Conservation (phyloP, 805 yeast genomes). For the Metschnikowia cubensis region DNA sequence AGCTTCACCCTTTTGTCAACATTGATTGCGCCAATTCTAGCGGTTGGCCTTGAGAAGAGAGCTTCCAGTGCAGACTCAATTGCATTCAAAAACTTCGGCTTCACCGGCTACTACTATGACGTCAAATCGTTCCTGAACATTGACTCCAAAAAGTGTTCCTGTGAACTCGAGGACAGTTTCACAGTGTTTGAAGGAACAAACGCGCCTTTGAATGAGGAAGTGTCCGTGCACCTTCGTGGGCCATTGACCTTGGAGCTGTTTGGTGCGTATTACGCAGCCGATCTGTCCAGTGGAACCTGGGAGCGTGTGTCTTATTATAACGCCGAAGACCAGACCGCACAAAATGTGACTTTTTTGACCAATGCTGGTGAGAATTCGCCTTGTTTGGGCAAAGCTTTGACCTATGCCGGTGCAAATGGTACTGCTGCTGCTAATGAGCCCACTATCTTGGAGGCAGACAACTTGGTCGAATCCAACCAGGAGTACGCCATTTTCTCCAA, state of each 20-base stretch:
- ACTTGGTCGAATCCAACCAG: conserved; percentile 50
- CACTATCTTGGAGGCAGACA: conserved; percentile 46
- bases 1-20: conserved; percentile 2
- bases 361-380: conserved; percentile 56
- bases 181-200: conserved; percentile 52
- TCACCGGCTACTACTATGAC: conserved; percentile 46
- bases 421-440: conserved; percentile 40
- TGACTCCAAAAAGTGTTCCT: conserved; percentile 43
- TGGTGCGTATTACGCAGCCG: conserved; percentile 52
- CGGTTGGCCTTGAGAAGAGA: conserved; percentile 2
- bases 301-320: conserved; percentile 57
- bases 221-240: conserved; percentile 77
- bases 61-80: conserved; percentile 28
- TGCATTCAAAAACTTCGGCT: conserved; percentile 55
- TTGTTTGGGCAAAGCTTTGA: conserved; percentile 66
- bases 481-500: conserved; percentile 62
- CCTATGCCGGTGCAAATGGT: conserved; percentile 61
- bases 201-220: conserved; percentile 63
- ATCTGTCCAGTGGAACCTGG: conserved; percentile 47
- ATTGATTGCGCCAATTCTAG: conserved; percentile 5
- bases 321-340: conserved; percentile 43
- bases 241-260: conserved; percentile 60
- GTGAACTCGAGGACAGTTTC: conserved; percentile 37
- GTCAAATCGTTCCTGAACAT: conserved; percentile 44
- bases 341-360: conserved; percentile 66